These are phyloP conservation scores for Xanthoparmelia taractica DNA, from an alignment of 495 filamentous ascomycete genomes.

Conservation along the genomic window DNA sequence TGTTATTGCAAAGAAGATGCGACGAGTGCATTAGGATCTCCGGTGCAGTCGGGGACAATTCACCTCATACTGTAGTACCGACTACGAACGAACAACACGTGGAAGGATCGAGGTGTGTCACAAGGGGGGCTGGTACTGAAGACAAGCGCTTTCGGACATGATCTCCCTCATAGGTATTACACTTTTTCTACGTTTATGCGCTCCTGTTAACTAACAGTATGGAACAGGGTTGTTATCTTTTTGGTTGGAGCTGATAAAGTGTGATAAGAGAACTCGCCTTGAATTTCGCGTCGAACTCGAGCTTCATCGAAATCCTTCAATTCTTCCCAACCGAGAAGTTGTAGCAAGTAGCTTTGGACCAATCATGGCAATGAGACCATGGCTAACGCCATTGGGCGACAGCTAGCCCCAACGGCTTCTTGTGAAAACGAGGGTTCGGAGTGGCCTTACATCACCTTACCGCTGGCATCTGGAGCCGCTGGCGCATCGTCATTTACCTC, in stretches of 20 bases:
- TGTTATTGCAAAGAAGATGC: not conserved
- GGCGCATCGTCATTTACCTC: not conserved
- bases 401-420: not conserved
- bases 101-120: not conserved
- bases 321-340: not conserved
- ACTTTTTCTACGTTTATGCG: not conserved
- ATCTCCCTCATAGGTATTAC: not conserved
- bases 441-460: not conserved
- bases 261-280: not conserved
- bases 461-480: constrained; percentile 4
- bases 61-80: not conserved
- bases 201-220: not conserved
- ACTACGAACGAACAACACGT: not conserved
- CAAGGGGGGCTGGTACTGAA: not conserved
- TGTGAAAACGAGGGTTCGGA: constrained; percentile 4
- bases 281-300: not conserved
- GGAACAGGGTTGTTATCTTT: not conserved
- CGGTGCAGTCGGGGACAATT: not conserved
- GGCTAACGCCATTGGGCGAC: constrained; percentile 8
- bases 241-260: constrained; percentile 2
- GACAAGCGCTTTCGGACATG: not conserved
- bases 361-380: constrained; percentile 2
- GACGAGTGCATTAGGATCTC: not conserved
- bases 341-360: not conserved
- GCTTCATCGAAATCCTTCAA: not conserved